A percentile compares a stretch with the other conserved stretches of the same genome.
Evolutionary conservation across 2,329 filamentous ascomycete genomes (phyloP).

Genomic region (Pseudogymnoascus sp.): DNA sequence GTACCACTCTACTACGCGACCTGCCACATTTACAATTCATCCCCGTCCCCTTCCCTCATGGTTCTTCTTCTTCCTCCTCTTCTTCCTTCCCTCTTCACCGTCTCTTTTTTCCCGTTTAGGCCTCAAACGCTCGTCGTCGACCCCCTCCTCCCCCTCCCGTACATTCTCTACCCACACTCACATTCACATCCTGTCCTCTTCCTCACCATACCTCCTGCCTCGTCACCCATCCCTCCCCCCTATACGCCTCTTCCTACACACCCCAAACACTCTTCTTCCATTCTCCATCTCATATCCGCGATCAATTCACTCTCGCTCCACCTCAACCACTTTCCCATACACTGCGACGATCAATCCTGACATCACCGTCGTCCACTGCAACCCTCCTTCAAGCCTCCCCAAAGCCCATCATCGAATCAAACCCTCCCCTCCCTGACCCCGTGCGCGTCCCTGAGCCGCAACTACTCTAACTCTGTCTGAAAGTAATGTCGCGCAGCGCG

Average conservation of each 20-base stretch:
- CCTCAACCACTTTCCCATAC: not conserved
- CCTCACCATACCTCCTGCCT: not conserved
- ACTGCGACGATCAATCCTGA: not conserved
- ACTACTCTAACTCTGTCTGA: constrained; percentile 3
- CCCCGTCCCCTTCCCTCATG: not conserved
- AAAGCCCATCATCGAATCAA: not conserved
- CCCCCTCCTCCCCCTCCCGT: not conserved
- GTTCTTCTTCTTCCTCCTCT: no score
- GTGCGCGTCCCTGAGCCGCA: not conserved
- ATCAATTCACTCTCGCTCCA: constrained; percentile 1
- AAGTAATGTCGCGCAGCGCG: constrained; percentile 1
- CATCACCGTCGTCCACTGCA: not conserved
- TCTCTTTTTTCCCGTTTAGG: not conserved
- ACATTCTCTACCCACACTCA: not conserved
- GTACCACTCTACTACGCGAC: not conserved
- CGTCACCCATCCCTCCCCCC: not conserved
- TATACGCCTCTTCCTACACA: not conserved
- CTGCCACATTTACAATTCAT: not conserved
- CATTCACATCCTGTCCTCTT: not conserved
- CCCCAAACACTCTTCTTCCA: not conserved
- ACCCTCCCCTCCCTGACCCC: not conserved
- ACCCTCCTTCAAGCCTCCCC: not conserved
- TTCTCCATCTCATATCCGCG: not conserved
- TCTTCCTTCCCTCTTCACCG: not conserved
- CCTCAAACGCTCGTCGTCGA: not conserved